Base-by-base conservation (phyloP, 1,284 basidiomycete species). In the Calocybe gambosa region DNA sequence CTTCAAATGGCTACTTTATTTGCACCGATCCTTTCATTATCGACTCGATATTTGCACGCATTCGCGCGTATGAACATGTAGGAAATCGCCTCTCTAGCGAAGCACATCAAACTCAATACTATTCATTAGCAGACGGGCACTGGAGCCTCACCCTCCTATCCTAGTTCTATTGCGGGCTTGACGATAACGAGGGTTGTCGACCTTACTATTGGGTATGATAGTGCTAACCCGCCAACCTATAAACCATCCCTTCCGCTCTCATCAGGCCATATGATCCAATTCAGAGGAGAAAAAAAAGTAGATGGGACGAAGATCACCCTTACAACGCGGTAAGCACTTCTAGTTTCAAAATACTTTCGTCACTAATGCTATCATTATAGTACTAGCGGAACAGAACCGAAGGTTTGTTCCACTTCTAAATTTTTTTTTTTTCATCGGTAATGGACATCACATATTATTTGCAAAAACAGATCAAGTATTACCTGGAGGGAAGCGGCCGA, bases 321-420 rank as follows among this genome's bases (percentile, higher is more conserved):
- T 39, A 89, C 86, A 1, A 74, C 75, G 42, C 71, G 82, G 87
- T 86, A 58, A 12, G 49, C 64, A 58, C 40, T 29, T 29, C 9
- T 13, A 29, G n/a, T n/a, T 2, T 36, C 8, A 37, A 10, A 18
- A 39, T 39, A 16, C 34, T 5, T 31, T 10, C 38, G 7, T 23
- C 13, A 12, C 13, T 29, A 5, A 29, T 10, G 9, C 5, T 29
- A 9, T 16, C 16, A 35, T 15, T 33, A 35, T 45, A 87, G 89
- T 50, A 91, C 87, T 25, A 89, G 85, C 55, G 90, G 90, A 9
- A 93, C 90, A 6, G 90, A 93, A 57, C 89, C 89, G 0, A 93
- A 92, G 78, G 86, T 84, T 57, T 18, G 1, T n/a, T n/a, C n/a
- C n/a, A n/a, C n/a, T n/a, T n/a, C 47, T 20, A 20, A 31, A 47